Base-by-base conservation (phyloP, 177 flowering plant species). In the Vitis hybrid region DNA sequence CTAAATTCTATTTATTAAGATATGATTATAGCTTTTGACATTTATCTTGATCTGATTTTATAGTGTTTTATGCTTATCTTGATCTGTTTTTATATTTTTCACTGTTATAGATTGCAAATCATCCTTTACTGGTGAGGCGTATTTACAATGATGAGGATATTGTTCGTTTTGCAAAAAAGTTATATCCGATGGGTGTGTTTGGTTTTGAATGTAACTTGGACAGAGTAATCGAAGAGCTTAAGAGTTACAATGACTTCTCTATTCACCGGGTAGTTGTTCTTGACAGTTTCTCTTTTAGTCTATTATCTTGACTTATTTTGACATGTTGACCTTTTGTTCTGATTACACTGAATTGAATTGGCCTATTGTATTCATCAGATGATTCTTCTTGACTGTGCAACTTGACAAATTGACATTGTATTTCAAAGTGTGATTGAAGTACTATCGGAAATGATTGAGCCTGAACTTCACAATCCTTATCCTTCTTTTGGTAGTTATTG, bases 101-200 rank as follows among this genome's bases (percentile, higher is more conserved):
- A 3, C 72, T 56, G 51, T 76, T 74, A 23, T 82, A 94, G 99
- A 94, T 94, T 73, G 97, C 99, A 75, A 94, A 94, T 81, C 99
- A 94, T 83, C 97, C 97, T 62, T 87, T 94, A 75, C 74, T 94
- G 66, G 90, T 92, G 74, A 87, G 99, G 87, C 91, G 97, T 26
- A 81, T 89, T 19, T 94, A 89, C 86, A 85, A 74, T 58, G 94
- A 94, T 72, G 80, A 76, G 68, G 99, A 92, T 83, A 85, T 90
- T 80, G 77, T 82, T 75, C 89, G 91, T 56, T 80, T 87, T 78
- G 97, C 97, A 56, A 88, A 75, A 79, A 79, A 76, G 74, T 74
- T 94, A 78, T 83, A 91, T 75, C 90, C 95, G 51, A 84, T 75
- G 77, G 99, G 99, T 72, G 91, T 87, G 49, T 94, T 94, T 85